Evolutionary conservation across 257 asterid genomes (phyloP), one percentile per base, ranked within the genome.

Genomic region (Petunia axillaris): DNA sequence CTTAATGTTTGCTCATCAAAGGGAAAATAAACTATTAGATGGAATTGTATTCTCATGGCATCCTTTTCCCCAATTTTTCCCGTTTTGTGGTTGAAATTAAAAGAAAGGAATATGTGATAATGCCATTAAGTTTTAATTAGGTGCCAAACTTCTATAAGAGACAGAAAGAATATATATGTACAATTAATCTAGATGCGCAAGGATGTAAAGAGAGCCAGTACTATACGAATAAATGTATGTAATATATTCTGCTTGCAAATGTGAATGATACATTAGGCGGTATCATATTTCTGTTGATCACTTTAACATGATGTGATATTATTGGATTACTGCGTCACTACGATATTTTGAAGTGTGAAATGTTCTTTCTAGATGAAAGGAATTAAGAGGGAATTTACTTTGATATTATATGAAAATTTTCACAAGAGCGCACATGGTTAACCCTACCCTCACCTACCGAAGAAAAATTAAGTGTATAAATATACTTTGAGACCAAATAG

Each of bases 21-120:
- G 6, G n/a, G 44, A 25, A 66, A 70, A 46, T 13, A 10, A 6
- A 54, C 16, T 54, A 54, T 13, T 54, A 2, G 48, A 36, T 37
- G 48, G 71, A 38, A 64, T 3, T 64, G 11, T 64, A 64, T 64
- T 64, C 73, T 64, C 71, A 64, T 11, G 59, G 76, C 15, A 16
- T 44, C 10, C 8, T 50, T 7, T 50, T 1, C 55, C 39, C 57
- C 2, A 4, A 8, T 4, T 46, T 70, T 70, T 1, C 5, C n/a
- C 5, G 48, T 46, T 35, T 48, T 35, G 44, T 48, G 44, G 44
- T 71, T 43, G 39, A 71, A 71, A 48, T 25, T 46, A 48, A 71
- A 9, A 10, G 43, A 50, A 70, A 71, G 11, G 36, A 46, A 25
- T 70, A 1, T 8, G 76, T 70, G 25, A 70, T 46, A 70, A 70